Conservation (phyloP, 768 basidiomycete genomes). For the Strobilomyces dryophilus region DNA sequence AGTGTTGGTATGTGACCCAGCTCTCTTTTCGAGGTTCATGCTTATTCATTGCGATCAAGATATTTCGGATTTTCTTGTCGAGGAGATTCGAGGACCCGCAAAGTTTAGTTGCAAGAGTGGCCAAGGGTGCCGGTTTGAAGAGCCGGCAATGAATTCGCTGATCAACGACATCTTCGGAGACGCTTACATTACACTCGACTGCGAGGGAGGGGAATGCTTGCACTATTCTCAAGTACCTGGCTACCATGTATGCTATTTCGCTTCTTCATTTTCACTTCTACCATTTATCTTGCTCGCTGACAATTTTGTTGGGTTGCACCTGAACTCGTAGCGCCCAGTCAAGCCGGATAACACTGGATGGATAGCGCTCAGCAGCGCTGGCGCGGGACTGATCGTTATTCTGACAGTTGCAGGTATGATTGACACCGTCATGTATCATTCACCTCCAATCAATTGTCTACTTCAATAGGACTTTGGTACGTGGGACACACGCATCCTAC, state of each 20-base stretch:
- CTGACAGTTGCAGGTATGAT: constrained; percentile 55
- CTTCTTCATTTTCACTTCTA: background rate
- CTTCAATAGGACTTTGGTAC: constrained; percentile 76
- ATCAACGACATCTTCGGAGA: constrained; percentile 95
- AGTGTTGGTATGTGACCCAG: constrained; percentile 69
- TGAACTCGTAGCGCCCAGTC: constrained; percentile 51
- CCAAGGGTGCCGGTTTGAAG: constrained; percentile 83
- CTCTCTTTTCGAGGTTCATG: background rate
- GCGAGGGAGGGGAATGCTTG: constrained; percentile 89
- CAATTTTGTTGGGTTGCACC: background rate
- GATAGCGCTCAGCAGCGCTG: constrained; percentile 81
- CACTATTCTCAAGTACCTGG: constrained; percentile 93
- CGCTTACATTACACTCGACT: constrained; percentile 79
- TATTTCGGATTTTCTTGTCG: constrained; percentile 87
- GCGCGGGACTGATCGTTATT: constrained; percentile 72
- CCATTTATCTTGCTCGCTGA: background rate
- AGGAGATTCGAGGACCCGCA: constrained; percentile 90
- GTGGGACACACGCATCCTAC: constrained; percentile 61
- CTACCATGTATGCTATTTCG: constrained; percentile 51
- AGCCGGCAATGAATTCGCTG: constrained; percentile 94
- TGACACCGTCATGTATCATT: background rate
- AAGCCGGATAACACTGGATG: constrained; percentile 80
- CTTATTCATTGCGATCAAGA: constrained; percentile 36
- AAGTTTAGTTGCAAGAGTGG: constrained; percentile 73
- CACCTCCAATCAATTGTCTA: background rate